These are phyloP conservation scores for Maudiozyma pseudohumilis DNA, from an alignment of 805 yeast genomes.

Conservation along the genomic window DNA sequence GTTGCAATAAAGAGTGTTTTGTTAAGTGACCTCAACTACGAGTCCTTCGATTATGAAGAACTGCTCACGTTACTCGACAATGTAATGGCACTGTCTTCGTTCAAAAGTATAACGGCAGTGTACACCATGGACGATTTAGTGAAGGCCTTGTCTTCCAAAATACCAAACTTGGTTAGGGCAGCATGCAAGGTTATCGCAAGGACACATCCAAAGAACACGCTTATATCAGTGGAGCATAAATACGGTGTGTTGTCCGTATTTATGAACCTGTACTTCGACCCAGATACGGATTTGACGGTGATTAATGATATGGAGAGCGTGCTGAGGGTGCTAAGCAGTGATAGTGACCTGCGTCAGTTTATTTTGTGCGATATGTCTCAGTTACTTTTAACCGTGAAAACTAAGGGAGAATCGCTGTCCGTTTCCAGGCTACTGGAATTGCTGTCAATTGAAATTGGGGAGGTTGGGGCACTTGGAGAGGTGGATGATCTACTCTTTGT, in stretches of 20 bases:
- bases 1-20: conserved; percentile 13
- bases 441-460: conserved; percentile 8
- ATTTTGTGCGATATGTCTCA: conserved; percentile 16
- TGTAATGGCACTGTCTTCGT: conserved; percentile 13
- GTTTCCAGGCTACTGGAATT: conserved; percentile 20
- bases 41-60: conserved; percentile 15
- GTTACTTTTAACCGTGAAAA: conserved; percentile 11
- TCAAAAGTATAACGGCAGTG: conserved; percentile 17
- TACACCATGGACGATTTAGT: conserved; percentile 18
- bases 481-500: conserved; percentile 15
- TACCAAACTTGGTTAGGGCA: conserved; percentile 12
- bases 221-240: conserved; percentile 11
- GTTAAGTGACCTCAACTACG: conserved; percentile 1
- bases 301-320: conserved; percentile 20
- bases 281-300: conserved; percentile 13
- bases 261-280: conserved; percentile 15
- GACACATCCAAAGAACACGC: conserved; percentile 22
- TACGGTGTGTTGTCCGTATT: conserved; percentile 10
- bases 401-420: conserved; percentile 8
- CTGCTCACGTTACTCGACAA: conserved; percentile 15
- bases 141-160: conserved; percentile 15
- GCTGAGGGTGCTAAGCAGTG: conserved; percentile 11
- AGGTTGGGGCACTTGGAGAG: conserved; percentile 10
- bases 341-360: conserved; percentile 17
- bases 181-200: conserved; percentile 21